phyloP scores from a whole-genome alignment of 495 filamentous ascomycete species.

The Aspergillus heteromorphus region DNA sequence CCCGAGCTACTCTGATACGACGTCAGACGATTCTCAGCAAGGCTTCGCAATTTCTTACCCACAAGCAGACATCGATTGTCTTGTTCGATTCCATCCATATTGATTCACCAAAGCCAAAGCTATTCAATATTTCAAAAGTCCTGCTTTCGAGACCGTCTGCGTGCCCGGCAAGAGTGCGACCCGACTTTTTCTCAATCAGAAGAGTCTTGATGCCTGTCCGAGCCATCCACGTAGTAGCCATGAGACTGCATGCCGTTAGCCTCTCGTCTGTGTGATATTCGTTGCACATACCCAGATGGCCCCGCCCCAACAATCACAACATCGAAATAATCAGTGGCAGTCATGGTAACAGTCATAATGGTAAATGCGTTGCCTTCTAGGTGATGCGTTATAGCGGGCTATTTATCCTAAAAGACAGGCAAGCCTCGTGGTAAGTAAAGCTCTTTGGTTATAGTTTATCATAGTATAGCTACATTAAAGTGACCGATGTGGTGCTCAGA shows the following conservation, averaged over 20 bases:
- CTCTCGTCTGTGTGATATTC: background rate
- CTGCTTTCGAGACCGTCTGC: constrained; percentile 21
- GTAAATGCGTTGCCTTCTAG: background rate
- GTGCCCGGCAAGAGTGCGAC: constrained; percentile 1
- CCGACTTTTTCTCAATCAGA: constrained; percentile 47
- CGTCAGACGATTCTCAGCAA: too few relatives aligned
- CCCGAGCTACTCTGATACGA: background rate
- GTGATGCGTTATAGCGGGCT: background rate
- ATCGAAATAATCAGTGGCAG: background rate
- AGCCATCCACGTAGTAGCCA: constrained; percentile 55
- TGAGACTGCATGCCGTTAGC: constrained; percentile 23
- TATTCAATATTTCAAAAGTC: constrained; percentile 56
- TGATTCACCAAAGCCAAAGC: constrained; percentile 51
- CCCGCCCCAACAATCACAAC: constrained; percentile 11
- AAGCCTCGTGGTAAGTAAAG: too few relatives aligned
- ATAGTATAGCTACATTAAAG: too few relatives aligned
- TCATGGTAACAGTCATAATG: background rate
- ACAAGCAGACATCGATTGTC: constrained; percentile 33
- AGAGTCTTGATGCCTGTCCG: constrained; percentile 46
- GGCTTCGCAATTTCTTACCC: constrained; percentile 8
- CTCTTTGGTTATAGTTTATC: too few relatives aligned
- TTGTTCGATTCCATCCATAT: constrained; percentile 54
- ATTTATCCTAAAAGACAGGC: too few relatives aligned
- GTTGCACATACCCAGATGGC: constrained; percentile 4
- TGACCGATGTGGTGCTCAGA: too few relatives aligned